phyloP scores from a whole-genome alignment of 2,329 filamentous ascomycete species.

The Periconia sp. region DNA sequence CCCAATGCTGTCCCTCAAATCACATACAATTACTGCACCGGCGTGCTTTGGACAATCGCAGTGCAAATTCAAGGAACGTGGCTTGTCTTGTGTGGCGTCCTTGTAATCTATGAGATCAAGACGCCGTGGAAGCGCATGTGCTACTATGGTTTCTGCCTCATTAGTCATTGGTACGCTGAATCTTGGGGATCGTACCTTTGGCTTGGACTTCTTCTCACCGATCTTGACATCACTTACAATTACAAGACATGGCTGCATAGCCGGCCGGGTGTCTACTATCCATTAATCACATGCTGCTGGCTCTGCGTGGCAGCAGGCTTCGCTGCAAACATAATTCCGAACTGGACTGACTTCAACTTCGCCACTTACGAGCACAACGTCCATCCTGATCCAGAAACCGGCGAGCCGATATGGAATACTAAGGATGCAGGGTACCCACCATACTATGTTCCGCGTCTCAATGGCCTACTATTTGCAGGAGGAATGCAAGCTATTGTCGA shows the following conservation, averaged over 20 bases:
- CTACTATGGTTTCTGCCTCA: conserved; percentile 52
- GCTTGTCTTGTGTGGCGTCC: conserved; percentile 50
- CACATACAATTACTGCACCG: conserved; percentile 57
- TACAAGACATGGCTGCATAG: conserved; percentile 48
- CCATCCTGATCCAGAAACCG: conserved; percentile 50
- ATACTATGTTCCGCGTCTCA: conserved; percentile 53
- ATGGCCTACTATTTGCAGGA: conserved; percentile 50
- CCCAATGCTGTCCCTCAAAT: conserved; percentile 57
- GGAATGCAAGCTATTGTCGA: conserved; percentile 47
- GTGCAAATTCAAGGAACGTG: conserved; percentile 57
- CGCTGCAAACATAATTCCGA: conserved; percentile 45
- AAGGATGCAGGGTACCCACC: conserved; percentile 46
- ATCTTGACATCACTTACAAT: conserved; percentile 55
- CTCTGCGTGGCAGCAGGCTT: conserved; percentile 39
- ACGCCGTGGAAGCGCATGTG: conserved; percentile 54
- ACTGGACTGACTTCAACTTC: conserved; percentile 47
- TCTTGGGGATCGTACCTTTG: conserved; percentile 56
- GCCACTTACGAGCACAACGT: conserved; percentile 50
- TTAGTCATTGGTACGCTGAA: conserved; percentile 55
- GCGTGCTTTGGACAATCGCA: conserved; percentile 58
- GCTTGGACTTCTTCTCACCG: conserved; percentile 53
- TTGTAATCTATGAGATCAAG: conserved; percentile 54
- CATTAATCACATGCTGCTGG: conserved; percentile 40
- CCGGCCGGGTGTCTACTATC: conserved; percentile 45
- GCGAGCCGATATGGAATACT: conserved; percentile 45